Evolutionary conservation across 768 basidiomycete genomes (phyloP), one percentile per base, ranked within the genome.

Genomic region (Amanita rimosa): DNA sequence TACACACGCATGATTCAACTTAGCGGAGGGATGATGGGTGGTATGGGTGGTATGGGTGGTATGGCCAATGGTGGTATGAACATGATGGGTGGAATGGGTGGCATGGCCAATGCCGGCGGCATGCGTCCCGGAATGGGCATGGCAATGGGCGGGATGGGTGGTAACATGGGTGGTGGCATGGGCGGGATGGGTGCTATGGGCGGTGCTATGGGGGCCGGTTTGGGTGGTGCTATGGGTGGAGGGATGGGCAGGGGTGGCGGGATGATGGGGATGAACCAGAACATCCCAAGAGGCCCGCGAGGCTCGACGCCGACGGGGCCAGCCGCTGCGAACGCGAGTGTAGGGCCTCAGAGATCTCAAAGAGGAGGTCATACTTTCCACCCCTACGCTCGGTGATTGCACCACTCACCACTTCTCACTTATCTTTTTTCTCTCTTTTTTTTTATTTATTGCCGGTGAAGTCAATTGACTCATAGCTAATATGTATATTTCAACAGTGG

Each of bases 1-100:
- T 98, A 96, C 67, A 90, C 93, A 31, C 85, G 91, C 53, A 97
- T 98, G 95, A 85, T 90, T 73, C 81, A 84, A 60, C 85, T 88
- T 33, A 79, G 74, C 3, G 75, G 48, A 14, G 48, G 72, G 61
- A 81, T 82, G 78, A 75, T 75, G 71, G 73, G 69, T 10, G 71
- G 69, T 4, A 67, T 67, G 65, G 64, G 58, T n/a, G 61, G 60
- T 5, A 50, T 50, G 49, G 39, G 41, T 37, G 65, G 59, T 6
- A 50, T 50, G 49, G 39, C n/a, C 39, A 64, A 58, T 17, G 64
- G 60, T 50, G 47, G 38, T 35, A 46, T 46, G 44, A 62, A 66
- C 55, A 67, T 70, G 58, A 65, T 65, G 48, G 72, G 70, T 54
- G 67, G 63, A 3, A 68, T 69, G 65, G 67, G 63, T 48, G 52